phyloP scores from a whole-genome alignment of 2,329 filamentous ascomycete genomes.

The Alternaria viburni region DNA sequence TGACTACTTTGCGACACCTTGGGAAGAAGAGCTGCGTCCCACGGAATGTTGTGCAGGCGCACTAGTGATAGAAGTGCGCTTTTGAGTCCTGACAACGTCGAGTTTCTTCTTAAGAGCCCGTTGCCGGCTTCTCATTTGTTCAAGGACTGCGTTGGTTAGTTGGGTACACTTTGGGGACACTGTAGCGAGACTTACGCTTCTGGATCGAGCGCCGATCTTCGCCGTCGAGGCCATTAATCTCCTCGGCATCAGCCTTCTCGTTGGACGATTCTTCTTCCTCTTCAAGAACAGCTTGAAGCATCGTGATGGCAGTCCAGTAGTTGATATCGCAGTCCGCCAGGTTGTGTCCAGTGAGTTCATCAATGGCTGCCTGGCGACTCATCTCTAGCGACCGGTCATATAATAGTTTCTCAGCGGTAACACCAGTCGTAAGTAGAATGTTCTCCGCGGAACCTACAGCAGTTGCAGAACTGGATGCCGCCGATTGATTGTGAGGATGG shows the following conservation, averaged over 20 bases:
- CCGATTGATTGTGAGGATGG: conserved; percentile 79
- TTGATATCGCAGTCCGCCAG: conserved; percentile 86
- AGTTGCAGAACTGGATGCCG: conserved; percentile 63
- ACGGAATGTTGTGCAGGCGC: conserved; percentile 36
- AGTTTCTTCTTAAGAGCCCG: conserved; percentile 55
- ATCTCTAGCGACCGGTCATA: conserved; percentile 97
- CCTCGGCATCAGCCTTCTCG: conserved; percentile 55
- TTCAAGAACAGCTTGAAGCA: conserved; percentile 94
- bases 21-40: conserved; percentile 42
- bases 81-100: conserved; percentile 47
- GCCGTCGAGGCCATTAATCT: conserved; percentile 63
- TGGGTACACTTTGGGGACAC: not conserved
- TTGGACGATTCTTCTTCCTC: conserved; percentile 68
- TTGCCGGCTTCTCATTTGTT: conserved; percentile 53
- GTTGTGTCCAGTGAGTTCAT: conserved; percentile 92
- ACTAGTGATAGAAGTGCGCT: conserved; percentile 44
- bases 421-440: conserved; percentile 82
- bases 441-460: conserved; percentile 73
- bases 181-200: conserved; percentile 64
- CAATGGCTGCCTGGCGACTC: conserved; percentile 92
- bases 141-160: conserved; percentile 52
- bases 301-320: conserved; percentile 89
- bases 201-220: conserved; percentile 77
- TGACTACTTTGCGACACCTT: conserved; percentile 22
- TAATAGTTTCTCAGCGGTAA: conserved; percentile 96